Evolutionary conservation across 768 basidiomycete species (phyloP).

Genomic region (Hygrocybe coccinea): DNA sequence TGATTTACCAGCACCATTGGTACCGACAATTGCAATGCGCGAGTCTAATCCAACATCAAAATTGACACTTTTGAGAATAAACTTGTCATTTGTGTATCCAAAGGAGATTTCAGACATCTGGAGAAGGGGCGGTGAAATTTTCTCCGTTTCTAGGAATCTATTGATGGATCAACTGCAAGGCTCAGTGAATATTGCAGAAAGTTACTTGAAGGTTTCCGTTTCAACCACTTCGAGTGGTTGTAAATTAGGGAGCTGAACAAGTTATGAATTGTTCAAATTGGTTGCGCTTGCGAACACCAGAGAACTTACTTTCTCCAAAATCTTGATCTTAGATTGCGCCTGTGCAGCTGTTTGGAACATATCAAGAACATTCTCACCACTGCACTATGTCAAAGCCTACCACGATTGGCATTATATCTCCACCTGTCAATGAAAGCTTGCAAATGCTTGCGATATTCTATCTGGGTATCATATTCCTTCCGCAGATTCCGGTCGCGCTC

Average conservation of each 20-base stretch:
- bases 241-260: slow-evolving; percentile 88
- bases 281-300: neutral
- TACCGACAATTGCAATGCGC: slow-evolving; percentile 90
- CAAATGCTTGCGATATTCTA: slow-evolving; percentile 90
- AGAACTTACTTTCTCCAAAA: slow-evolving; percentile 60
- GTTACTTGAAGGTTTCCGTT: slow-evolving; percentile 83
- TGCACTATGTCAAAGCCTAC: slow-evolving; percentile 29
- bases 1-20: slow-evolving; percentile 95
- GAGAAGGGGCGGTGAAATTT: slow-evolving; percentile 91
- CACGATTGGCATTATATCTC: slow-evolving; percentile 95
- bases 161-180: neutral
- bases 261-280: neutral
- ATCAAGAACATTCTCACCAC: neutral
- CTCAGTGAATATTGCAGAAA: neutral
- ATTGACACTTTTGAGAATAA: slow-evolving; percentile 73
- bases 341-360: slow-evolving; percentile 61
- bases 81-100: slow-evolving; percentile 74
- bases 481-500: slow-evolving; percentile 87
- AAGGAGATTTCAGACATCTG: slow-evolving; percentile 90
- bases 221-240: slow-evolving; percentile 92
- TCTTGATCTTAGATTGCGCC: slow-evolving; percentile 73
- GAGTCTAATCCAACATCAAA: slow-evolving; percentile 94
- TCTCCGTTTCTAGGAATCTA: slow-evolving; percentile 95
- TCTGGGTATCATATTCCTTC: slow-evolving; percentile 94
- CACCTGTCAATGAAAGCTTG: slow-evolving; percentile 98